Percentiles rank a stretch among this genome's conserved stretches.
Evolutionary conservation across 2,329 filamentous ascomycete species (phyloP).

Genomic region (Phoma sp.): DNA sequence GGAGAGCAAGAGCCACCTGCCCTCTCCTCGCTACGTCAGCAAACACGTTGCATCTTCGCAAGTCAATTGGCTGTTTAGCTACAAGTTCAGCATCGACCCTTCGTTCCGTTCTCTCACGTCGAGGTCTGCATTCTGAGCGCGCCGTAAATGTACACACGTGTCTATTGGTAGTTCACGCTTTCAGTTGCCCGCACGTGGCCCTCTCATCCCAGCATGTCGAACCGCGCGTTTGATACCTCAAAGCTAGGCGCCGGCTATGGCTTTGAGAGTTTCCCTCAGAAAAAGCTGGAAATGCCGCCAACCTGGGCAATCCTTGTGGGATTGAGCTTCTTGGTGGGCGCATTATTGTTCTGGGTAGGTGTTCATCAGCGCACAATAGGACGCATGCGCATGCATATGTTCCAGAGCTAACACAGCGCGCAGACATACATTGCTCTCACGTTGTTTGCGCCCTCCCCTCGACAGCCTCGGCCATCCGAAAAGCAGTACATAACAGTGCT

Average conservation of each 20-base stretch:
- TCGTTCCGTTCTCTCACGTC: slow-evolving; percentile 2
- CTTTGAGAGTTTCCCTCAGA: slow-evolving; percentile 33
- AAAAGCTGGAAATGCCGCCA: slow-evolving; percentile 37
- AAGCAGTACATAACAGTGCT: slow-evolving; percentile 83
- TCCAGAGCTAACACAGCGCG: slow-evolving; percentile 6
- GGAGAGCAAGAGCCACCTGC: slow-evolving; percentile 8
- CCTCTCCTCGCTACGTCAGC: slow-evolving; percentile 34
- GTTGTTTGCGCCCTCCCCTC: slow-evolving; percentile 80
- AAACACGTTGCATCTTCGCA: slow-evolving; percentile 47
- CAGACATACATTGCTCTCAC: slow-evolving; percentile 73
- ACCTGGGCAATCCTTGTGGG: slow-evolving; percentile 41
- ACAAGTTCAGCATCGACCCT: slow-evolving; percentile 17
- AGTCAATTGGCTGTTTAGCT: slow-evolving; percentile 32
- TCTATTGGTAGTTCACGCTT: slow-evolving; percentile 26
- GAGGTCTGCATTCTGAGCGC: slow-evolving; percentile 9
- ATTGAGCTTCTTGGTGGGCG: slow-evolving; percentile 31
- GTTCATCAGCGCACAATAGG: background rate
- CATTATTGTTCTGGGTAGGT: slow-evolving; percentile 41
- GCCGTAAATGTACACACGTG: slow-evolving; percentile 28
- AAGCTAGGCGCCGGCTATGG: slow-evolving; percentile 33
- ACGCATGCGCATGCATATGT: background rate
- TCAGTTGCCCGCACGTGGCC: slow-evolving; percentile 17
- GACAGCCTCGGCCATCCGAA: slow-evolving; percentile 75
- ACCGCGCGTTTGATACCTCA: slow-evolving; percentile 36
- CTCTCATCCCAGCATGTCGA: slow-evolving; percentile 23